Evolutionary conservation across 495 filamentous ascomycete genomes (phyloP), one percentile per base, ranked within the genome.

Genomic region (Xylaria cubensis): DNA sequence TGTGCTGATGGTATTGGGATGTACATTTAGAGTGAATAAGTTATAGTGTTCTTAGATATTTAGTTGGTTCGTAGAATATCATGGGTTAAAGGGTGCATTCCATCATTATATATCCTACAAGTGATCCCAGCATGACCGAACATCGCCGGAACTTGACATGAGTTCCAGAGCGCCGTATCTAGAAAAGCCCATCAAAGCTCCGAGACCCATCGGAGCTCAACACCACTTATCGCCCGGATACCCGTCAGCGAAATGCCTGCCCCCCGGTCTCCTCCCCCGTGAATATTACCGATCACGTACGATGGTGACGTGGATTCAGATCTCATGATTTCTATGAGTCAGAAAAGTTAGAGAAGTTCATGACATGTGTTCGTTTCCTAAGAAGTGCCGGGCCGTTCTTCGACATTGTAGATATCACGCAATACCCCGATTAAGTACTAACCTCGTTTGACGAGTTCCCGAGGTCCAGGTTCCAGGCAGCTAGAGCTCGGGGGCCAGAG

Each of bases 201-300:
- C 65, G 65, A 42, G 9, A 13, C 34, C 34, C 50, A 26, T 56
- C 65, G 65, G 65, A 56, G 65, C 64, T 66, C 64, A 48, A 26
- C 63, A 65, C 24, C 63, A 15, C 42, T 32, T 32, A 15, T 48
- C 15, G 4, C 21, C 61, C 42, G 10, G 63, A 26, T 12, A 19
- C 44, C 26, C 29, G 9, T 66, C 7, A 13, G 15, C 15, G 19
- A 21, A 50, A 50, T 24, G 4, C 5, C 42, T 21, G 13, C 15
- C 34, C 17, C 34, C 8, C 39, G 39, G 39, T 13, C 39, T 13
- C 39, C 39, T 42, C 24, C 7, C 24, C 19, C 24, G 24, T 6
- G 15, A 36, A 48, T 8, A 24, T 34, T 21, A 17, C 3, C 41
- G 13, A 24, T 17, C 24, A 3, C 42, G 41, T 32, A 65, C 9